phyloP scores from a whole-genome alignment of 495 filamentous ascomycete species.

The Aeminium ludgeri region DNA sequence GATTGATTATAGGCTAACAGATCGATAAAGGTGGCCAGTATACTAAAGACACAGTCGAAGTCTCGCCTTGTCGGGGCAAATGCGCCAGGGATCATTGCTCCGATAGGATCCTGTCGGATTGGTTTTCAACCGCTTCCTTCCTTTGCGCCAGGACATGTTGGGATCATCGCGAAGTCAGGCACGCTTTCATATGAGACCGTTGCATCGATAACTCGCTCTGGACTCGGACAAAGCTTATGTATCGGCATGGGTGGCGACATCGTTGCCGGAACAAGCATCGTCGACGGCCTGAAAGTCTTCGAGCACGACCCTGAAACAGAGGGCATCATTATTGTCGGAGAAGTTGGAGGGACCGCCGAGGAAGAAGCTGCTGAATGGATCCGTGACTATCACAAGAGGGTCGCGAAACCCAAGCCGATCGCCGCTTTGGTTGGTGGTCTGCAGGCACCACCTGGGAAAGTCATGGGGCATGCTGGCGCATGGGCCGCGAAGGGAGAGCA shows the following conservation, averaged over 20 bases:
- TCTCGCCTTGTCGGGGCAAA: conserved; percentile 75
- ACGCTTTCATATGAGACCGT: conserved; percentile 82
- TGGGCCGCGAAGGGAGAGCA: conserved; percentile 54
- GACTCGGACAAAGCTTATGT: conserved; percentile 69
- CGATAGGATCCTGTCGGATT: conserved; percentile 64
- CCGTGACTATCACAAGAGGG: conserved; percentile 42
- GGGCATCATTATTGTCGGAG: conserved; percentile 69
- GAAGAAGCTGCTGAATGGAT: conserved; percentile 73
- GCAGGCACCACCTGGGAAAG: conserved; percentile 44
- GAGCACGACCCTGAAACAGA: conserved; percentile 59
- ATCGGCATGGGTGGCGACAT: conserved; percentile 83
- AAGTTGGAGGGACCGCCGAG: conserved; percentile 71
- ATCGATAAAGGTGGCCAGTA: conserved; percentile 45
- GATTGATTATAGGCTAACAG: no score
- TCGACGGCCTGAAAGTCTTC: conserved; percentile 58
- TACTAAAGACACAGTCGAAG: conserved; percentile 63
- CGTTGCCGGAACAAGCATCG: conserved; percentile 64
- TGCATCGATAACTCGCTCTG: conserved; percentile 62
- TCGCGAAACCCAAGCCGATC: conserved; percentile 58
- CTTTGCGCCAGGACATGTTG: conserved; percentile 57
- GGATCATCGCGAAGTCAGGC: conserved; percentile 75
- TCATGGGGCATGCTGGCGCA: conserved; percentile 85
- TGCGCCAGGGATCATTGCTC: conserved; percentile 75
- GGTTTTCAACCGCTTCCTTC: conserved; percentile 73
- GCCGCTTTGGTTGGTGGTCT: conserved; percentile 61